Base-by-base conservation (phyloP, 106 monocot species). In the Gastrodia elata region DNA sequence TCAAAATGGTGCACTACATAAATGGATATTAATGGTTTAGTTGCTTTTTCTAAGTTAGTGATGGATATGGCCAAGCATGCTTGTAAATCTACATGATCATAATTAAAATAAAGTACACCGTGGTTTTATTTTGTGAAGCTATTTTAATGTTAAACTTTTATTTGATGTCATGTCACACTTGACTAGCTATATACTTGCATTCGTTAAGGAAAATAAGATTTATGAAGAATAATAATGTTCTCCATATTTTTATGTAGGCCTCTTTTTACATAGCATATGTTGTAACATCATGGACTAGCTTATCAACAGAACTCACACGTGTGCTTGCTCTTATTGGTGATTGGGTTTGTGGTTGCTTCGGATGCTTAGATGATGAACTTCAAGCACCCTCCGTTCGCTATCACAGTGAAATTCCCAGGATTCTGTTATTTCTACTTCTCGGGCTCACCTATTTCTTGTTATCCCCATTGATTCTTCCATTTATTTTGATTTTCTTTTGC, bases 251-350 rank as follows among this genome's bases (percentile, higher is more conserved):
- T 76, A 20, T 39, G 36, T 37, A 98, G 97, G 97, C 97, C 48
- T 81, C 93, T 25, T 98, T 98, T 73, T 98, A 91, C 74, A 87
- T 93, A 74, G 82, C 93, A 22, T 98, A 86, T 84, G 97, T 93
- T 48, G 90, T 98, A 75, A 98, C 97, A 83, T 98, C 97, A 67
- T 98, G 93, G 97, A 91, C 97, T 38, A 91, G 83, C 79, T 44
- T 98, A 59, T 84, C 97, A 15, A 82, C 77, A 35, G 83, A 87
- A 64, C 75, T 98, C 32, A 98, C 91, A 46, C 83, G 80, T 39
- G 80, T 81, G 27, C 41, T 77, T 7, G 25, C 84, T 80, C 87
- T 98, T 39, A 46, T 98, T 72, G 6, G 79, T 74, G 79, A 85
- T 76, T 81, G 88, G 65, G 64, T 90, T 22, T 36, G 73, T 46